Base-by-base conservation (phyloP, 495 filamentous ascomycete species). In the Neurospora discreta region DNA sequence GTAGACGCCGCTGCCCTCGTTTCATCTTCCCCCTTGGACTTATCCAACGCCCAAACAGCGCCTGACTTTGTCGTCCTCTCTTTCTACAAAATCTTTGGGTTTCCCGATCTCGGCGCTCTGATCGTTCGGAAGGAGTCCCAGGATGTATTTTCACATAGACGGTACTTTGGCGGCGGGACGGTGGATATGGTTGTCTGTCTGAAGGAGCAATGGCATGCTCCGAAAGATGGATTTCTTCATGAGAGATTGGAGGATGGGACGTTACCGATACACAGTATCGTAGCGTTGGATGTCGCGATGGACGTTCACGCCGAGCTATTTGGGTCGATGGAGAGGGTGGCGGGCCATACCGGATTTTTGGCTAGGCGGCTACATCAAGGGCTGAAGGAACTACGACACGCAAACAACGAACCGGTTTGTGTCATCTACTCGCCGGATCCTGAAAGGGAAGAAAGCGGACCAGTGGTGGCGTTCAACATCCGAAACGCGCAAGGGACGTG, bases 81-180 rank as follows among this genome's bases (percentile, higher is more conserved):
- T 82, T 93, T 98, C 75, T 96, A 97, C 80, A 98, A 98, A 80
- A 95, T 98, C 30, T 98, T 98, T 78, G 95, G 95, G 5, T 97
- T 97, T 75, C 95, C 95, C 0, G 93, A 98, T 77, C 82, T 98
- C 0, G 95, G 95, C 8, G 95, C 90, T 5, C 82, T 98, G 78
- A 91, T 98, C 69, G 90, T 98, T 10, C 87, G 91, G 52, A 93
- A 93, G 73, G 84, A 84, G 41, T 85, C 90, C n/a, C 88, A 85
- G 1, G 77, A 82, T 30, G 82, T 91, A 1, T 88, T 97, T 52
- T 79, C 82, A 44, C 82, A 84, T 33, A 87, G 93, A 58, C 87
- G 81, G 74, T 98, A 95, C 76, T 98, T 98, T 78, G 95, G 95
- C 3, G 95, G 95, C n/a, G 95, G 95, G 7, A 98, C 95, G 1